Percentiles rank a stretch among this genome's conserved stretches.
These are phyloP conservation scores for Phytophthora melonis DNA, from an alignment of 352 stramenopile genomes.

Conservation along the genomic window DNA sequence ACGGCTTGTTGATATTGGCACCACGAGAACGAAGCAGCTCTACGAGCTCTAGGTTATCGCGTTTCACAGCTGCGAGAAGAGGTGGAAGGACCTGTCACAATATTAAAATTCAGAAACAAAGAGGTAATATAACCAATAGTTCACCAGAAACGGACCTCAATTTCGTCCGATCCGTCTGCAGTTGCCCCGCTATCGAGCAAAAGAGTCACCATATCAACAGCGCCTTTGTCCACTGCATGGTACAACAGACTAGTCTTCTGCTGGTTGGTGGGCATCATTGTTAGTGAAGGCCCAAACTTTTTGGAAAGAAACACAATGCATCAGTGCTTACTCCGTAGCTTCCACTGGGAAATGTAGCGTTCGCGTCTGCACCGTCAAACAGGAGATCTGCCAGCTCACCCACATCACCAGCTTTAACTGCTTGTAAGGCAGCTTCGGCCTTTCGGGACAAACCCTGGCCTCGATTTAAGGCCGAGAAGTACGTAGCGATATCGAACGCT, in stretches of 20 bases:
- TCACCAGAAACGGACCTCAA: background rate
- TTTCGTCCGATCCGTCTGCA: background rate
- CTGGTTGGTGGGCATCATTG: background rate
- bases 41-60: slow-evolving; percentile 2
- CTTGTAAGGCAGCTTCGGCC: background rate
- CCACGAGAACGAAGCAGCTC: background rate
- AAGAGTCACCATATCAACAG: background rate
- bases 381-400: background rate
- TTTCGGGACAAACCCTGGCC: background rate
- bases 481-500: background rate
- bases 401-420: background rate
- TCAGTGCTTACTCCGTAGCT: background rate
- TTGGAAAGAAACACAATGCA: background rate
- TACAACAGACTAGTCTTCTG: slow-evolving; percentile 1
- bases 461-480: background rate
- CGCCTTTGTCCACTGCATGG: background rate
- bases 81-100: background rate
- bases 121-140: background rate
- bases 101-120: background rate
- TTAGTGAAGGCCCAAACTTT: background rate
- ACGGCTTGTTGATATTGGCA: background rate
- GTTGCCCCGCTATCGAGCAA: background rate
- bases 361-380: background rate
- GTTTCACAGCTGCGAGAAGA: background rate
- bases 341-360: background rate